These are phyloP conservation scores for Chenopodium berlandieri DNA, from an alignment of 148 eudicot genomes.

Conservation along the genomic window DNA sequence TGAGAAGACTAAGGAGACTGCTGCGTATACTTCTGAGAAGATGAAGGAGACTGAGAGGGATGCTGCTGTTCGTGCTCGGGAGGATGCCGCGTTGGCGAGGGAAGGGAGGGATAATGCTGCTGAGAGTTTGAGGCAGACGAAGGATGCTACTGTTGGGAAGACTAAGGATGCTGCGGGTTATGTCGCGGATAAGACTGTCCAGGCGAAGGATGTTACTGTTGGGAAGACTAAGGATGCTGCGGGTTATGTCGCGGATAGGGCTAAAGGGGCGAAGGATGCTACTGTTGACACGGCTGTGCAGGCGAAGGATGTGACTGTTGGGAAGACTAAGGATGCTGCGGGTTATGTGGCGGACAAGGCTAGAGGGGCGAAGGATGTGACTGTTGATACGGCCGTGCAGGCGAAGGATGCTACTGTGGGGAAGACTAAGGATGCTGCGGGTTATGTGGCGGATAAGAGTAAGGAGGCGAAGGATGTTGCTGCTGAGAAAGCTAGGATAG, in stretches of 20 bases:
- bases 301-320: conserved; percentile 34
- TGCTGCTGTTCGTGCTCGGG: conserved; percentile 15
- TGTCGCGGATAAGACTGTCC: conserved; percentile 20
- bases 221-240: conserved; percentile 26
- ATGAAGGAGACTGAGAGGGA: conserved; percentile 13
- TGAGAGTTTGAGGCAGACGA: conserved; percentile 32
- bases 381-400: conserved; percentile 13
- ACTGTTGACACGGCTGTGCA: conserved; percentile 5
- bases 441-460: not conserved
- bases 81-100: conserved; percentile 30
- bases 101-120: conserved; percentile 34
- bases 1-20: conserved; percentile 26
- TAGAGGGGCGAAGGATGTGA: conserved; percentile 27
- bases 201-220: conserved; percentile 21
- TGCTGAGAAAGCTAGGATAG: conserved; percentile 25
- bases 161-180: conserved; percentile 29
- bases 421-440: conserved; percentile 23
- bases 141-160: conserved; percentile 33
- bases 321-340: conserved; percentile 30
- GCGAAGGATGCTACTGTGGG: conserved; percentile 24
- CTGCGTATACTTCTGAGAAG: not conserved
- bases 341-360: conserved; percentile 32
- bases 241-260: not conserved
- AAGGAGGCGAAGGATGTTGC: conserved; percentile 4
- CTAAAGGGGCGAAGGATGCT: too few relatives aligned